Evolutionary conservation across 1,284 basidiomycete genomes (phyloP).

Genomic region (Ganoderma meredithae): DNA sequence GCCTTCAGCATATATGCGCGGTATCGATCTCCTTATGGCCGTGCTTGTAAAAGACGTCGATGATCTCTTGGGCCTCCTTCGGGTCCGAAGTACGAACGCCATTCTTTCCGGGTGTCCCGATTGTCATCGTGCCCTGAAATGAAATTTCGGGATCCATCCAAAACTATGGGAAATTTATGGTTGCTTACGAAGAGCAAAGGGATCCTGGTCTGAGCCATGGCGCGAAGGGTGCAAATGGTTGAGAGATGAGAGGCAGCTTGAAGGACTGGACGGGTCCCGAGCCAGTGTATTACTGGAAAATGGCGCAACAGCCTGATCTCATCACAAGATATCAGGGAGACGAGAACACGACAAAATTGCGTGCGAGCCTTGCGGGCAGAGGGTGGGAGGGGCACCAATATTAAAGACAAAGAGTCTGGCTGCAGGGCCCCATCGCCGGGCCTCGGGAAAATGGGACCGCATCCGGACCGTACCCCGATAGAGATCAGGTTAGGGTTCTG

Average conservation of each 20-base stretch:
- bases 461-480: not conserved
- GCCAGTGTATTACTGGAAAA: too few relatives aligned
- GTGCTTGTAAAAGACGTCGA: constrained; percentile 53
- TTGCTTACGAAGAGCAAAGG: constrained; percentile 24
- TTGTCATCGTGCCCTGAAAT: constrained; percentile 56
- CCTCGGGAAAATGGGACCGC: too few relatives aligned
- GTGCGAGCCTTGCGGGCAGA: not conserved
- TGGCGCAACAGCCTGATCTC: too few relatives aligned
- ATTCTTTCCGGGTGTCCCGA: constrained; percentile 52
- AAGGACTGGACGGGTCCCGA: not conserved
- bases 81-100: constrained; percentile 49
- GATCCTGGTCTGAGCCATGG: constrained; percentile 25
- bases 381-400: too few relatives aligned
- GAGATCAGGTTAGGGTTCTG: not conserved
- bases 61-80: constrained; percentile 51
- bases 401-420: too few relatives aligned
- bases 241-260: not conserved
- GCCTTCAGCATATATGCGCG: constrained; percentile 55
- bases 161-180: not conserved
- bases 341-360: not conserved
- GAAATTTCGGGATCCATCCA: not conserved
- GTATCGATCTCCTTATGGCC: constrained; percentile 59
- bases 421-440: too few relatives aligned
- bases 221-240: not conserved
- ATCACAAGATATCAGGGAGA: too few relatives aligned